Evolutionary conservation across 495 filamentous ascomycete species (phyloP), one percentile per base, ranked within the genome.

Genomic region (Tricharina praecox): DNA sequence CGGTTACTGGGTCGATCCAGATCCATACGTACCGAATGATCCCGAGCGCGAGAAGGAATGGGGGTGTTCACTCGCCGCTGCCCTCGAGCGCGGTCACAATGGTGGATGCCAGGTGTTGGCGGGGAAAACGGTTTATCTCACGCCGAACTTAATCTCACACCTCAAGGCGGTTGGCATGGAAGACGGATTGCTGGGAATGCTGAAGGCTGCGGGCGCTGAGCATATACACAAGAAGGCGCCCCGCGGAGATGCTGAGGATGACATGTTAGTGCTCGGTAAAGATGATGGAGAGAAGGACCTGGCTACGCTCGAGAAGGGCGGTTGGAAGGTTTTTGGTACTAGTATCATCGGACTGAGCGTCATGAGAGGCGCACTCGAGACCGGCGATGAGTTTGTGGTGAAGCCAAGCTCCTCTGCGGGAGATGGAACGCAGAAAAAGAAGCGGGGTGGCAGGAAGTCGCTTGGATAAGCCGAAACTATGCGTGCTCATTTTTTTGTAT

Each of bases 251-350:
- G 45, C 35, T 13, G 41, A 49, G 18, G 51, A 37, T 16, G 36
- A 47, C 11, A 47, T 53, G 23, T 50, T 58, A 4, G 48, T 58
- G 16, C 41, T 58, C 13, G 55, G 55, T n/a, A 48, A 47, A 19
- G 55, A 58, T 23, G 56, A 56, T 32, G 50, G 55, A 8, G 55
- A 58, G 39, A 45, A 28, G 15, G 55, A 58, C 42, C 30, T 45
- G 3, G 25, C 11, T 4, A 25, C 40, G 3, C 50, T 58, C 4
- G 50, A 48, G 25, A 58, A 53, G 8, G 25, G 37, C 1, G 55
- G 55, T 10, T 58, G 55, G 55, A 44, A 15, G 2, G 55, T 58
- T 15, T 50, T 53, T 21, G 46, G 45, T 3, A 57, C 54, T 15
- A 47, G 45, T 11, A 53, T 58, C 13, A 19, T 58, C 7, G 54